These are phyloP conservation scores for Xylaria flabelliformis DNA, from an alignment of 495 filamentous ascomycete genomes.

Conservation along the genomic window DNA sequence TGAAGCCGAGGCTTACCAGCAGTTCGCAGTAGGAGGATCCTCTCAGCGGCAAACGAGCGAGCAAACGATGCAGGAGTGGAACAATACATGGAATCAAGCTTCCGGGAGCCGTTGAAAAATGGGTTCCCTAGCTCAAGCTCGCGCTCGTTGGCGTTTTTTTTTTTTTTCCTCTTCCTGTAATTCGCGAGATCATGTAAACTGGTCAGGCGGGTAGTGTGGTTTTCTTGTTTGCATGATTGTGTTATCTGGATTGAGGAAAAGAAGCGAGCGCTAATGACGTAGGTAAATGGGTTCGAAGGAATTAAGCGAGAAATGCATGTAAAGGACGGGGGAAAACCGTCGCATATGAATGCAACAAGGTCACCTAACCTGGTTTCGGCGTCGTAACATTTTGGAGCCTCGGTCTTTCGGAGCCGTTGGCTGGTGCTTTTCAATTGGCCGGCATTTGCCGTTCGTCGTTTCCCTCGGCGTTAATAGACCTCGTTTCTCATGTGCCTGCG, in stretches of 20 bases:
- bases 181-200: conserved; percentile 11
- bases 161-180: background rate
- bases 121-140: background rate
- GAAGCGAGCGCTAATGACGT: conserved; percentile 13
- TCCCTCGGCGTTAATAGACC: conserved; percentile 14
- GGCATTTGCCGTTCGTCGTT: conserved; percentile 9
- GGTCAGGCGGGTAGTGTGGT: background rate
- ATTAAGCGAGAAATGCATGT: conserved; percentile 19
- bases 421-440: background rate
- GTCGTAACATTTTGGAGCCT: conserved; percentile 7
- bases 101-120: conserved; percentile 2
- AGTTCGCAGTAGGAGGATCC: background rate
- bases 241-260: background rate
- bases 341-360: conserved; percentile 3
- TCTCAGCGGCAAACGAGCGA: conserved; percentile 2
- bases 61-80: conserved; percentile 10
- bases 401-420: background rate
- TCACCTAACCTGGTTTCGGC: background rate
- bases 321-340: conserved; percentile 1
- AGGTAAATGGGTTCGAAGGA: conserved; percentile 1
- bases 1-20: background rate
- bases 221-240: conserved; percentile 9
- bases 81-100: conserved; percentile 10
- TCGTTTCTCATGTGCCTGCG: background rate
- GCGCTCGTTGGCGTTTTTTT: background rate